These are phyloP conservation scores for Saccharum officinarum DNA, from an alignment of 176 grass and related monocot genomes.

Conservation along the genomic window DNA sequence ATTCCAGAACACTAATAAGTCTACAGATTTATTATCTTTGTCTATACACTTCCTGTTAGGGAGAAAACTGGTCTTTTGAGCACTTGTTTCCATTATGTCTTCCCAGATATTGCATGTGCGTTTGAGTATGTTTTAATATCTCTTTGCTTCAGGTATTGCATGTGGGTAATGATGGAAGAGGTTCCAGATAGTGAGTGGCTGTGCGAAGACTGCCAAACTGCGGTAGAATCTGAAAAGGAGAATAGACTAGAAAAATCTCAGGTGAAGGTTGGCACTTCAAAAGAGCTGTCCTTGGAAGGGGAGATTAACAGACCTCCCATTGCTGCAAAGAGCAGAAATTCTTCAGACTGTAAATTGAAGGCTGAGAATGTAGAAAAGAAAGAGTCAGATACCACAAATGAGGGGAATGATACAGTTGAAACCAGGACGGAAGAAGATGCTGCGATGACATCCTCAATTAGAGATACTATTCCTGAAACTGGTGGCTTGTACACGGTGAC, in stretches of 20 bases:
- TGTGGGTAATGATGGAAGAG: conserved; percentile 70
- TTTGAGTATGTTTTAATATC: not conserved
- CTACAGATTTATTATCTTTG: conserved; percentile 9
- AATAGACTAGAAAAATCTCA: conserved; percentile 45
- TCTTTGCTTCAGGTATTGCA: conserved; percentile 84
- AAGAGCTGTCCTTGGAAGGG: conserved; percentile 35
- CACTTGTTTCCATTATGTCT: not conserved
- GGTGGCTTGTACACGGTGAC: conserved; percentile 15
- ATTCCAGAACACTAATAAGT: not conserved
- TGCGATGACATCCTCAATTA: conserved; percentile 16
- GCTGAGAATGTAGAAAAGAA: conserved; percentile 40
- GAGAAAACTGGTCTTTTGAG: not conserved
- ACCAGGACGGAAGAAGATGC: conserved; percentile 42
- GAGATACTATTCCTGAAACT: conserved; percentile 29
- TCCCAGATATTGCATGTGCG: not conserved
- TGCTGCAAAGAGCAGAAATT: conserved; percentile 30
- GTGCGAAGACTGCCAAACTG: conserved; percentile 91
- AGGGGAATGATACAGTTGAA: conserved; percentile 24
- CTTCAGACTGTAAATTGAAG: conserved; percentile 43
- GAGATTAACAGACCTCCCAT: conserved; percentile 26
- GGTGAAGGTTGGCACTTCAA: conserved; percentile 36
- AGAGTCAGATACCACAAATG: conserved; percentile 36
- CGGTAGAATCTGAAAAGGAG: conserved; percentile 54
- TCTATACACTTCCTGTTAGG: not conserved
- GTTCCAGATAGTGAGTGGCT: conserved; percentile 85